Evolutionary conservation across 192 early-diverging fungal genomes (phyloP).

Genomic region (Coemansia sp.): DNA sequence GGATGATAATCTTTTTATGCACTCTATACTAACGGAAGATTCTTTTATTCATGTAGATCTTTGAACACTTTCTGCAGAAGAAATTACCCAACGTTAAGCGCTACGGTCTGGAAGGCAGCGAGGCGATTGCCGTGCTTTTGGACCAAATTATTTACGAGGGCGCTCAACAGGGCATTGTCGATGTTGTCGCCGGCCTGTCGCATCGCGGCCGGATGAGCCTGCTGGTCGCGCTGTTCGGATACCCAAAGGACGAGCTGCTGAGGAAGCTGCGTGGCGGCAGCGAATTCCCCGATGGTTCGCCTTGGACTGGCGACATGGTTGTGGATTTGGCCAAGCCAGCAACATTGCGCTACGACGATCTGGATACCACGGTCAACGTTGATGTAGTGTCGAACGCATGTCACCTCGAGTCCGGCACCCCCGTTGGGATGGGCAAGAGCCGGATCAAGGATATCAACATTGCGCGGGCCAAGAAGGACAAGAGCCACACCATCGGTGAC

Average conservation of each 20-base stretch:
- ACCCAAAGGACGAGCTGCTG: conserved; percentile 80
- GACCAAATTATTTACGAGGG: conserved; percentile 76
- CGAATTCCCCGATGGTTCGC: conserved; percentile 77
- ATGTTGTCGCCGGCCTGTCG: conserved; percentile 90
- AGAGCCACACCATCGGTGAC: conserved; percentile 85
- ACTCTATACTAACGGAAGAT: neutral
- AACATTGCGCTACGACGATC: conserved; percentile 67
- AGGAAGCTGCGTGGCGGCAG: conserved; percentile 93
- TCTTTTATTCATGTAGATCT: conserved; percentile 55
- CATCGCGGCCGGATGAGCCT: conserved; percentile 95
- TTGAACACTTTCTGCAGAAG: conserved; percentile 98
- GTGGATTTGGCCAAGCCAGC: conserved; percentile 85
- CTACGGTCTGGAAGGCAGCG: conserved; percentile 96
- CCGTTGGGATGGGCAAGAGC: conserved; percentile 93
- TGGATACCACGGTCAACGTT: conserved; percentile 65
- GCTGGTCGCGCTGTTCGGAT: conserved; percentile 82
- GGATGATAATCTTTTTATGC: neutral
- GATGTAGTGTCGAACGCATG: conserved; percentile 89
- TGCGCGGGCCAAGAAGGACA: conserved; percentile 58
- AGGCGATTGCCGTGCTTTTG: conserved; percentile 90
- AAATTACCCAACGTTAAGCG: conserved; percentile 95
- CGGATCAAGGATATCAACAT: conserved; percentile 90
- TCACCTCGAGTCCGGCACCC: conserved; percentile 94
- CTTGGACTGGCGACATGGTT: conserved; percentile 85
- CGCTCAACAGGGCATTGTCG: conserved; percentile 65